Evolutionary conservation across 768 basidiomycete species (phyloP), one percentile per base, ranked within the genome.

Genomic region (Podaxis carcinomalis): DNA sequence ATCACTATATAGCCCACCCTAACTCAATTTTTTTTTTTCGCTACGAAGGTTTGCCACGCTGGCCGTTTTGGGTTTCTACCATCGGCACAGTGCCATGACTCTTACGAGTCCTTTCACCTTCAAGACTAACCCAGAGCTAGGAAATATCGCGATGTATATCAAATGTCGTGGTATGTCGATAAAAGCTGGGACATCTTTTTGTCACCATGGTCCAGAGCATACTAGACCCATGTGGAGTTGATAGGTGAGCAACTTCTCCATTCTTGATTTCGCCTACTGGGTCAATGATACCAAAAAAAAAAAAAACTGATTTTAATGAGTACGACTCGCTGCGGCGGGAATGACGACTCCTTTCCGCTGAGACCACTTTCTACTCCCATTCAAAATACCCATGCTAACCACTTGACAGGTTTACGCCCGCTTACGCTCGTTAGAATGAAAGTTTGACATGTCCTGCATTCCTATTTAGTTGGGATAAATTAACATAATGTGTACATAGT

Each of bases 261-360:
- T 59, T 62, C 47, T 66, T 39, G 50, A 35, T 35, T 42, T 32
- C 44, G 49, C 35, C 46, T 52, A 57, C 59, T 52, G 40, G 42
- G 65, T 75, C 78, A 63, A 79, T 77, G 78, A 80, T 78, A 71
- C 63, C 63, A 71, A 77, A 76, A 73, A 44, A 23, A 23, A 42
- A 73, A 68, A 67, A 76, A 68, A 75, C 77, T 78, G 77, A 79
- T 80, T 78, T 78, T 79, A 80, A 80, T 79, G 79, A 80, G 77
- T 76, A 74, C 70, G 74, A 80, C 68, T 66, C 67, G 70, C 61
- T 68, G 52, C 47, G 72, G 67, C 67, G 73, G 65, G 69, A 57
- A 59, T 74, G 77, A 69, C 73, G 76, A 77, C 59, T 61, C 53
- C 65, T 67, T 72, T 68, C 71, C 64, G 52, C 73, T 79, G 76